Conservation (phyloP, 371 early-diverging fungal species). For the Basidiobolus meristosporus region DNA sequence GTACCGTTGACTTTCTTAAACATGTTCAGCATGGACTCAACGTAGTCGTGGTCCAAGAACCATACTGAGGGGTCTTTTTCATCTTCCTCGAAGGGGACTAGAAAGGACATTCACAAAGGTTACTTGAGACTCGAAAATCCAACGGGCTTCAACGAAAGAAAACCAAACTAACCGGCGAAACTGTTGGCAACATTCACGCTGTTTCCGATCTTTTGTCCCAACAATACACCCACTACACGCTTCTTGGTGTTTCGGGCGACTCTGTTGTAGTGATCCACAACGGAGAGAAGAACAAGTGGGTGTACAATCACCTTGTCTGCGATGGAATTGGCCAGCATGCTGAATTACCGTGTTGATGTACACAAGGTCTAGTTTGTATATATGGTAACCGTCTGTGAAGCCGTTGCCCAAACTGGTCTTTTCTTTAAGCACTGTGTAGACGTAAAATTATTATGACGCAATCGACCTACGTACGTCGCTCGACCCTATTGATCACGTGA, state of each 20-base stretch:
- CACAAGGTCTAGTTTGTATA: too few relatives aligned
- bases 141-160: too few relatives aligned
- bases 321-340: too few relatives aligned
- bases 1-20: constrained; percentile 97
- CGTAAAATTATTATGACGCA: too few relatives aligned
- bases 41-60: constrained; percentile 99
- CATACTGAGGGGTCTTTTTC: constrained; percentile 93
- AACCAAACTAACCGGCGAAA: constrained; percentile 91
- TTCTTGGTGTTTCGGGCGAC: constrained; percentile 88
- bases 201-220: constrained; percentile 84
- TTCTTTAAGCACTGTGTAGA: too few relatives aligned
- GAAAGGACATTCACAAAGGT: not conserved
- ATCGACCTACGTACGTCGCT: too few relatives aligned
- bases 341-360: too few relatives aligned
- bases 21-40: constrained; percentile 98
- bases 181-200: constrained; percentile 93
- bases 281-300: constrained; percentile 96
- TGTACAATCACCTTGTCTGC: constrained; percentile 64
- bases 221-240: constrained; percentile 97
- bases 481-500: too few relatives aligned
- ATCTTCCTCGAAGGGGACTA: constrained; percentile 98
- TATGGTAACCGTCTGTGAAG: too few relatives aligned
- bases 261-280: constrained; percentile 98
- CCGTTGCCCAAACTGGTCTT: too few relatives aligned
- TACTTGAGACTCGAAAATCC: not conserved